phyloP scores from a whole-genome alignment of 345 rosid species.

The Durio zibethinus region DNA sequence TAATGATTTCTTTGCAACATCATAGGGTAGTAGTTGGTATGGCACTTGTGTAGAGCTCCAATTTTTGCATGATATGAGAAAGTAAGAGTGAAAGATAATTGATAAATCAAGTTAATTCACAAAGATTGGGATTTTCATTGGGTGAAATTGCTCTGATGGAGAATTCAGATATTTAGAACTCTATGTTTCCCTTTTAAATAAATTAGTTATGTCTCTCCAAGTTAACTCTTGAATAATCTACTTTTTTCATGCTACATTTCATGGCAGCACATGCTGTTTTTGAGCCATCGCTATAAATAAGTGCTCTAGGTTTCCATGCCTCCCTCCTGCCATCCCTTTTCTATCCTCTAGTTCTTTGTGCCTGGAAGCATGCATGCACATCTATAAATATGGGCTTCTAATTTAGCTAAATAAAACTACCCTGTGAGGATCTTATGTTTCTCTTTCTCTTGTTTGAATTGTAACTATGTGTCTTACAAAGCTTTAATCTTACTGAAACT shows the following conservation, averaged over 20 bases:
- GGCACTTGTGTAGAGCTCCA: not conserved
- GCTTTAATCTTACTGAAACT: slow-evolving; percentile 6
- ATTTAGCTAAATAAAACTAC: not conserved
- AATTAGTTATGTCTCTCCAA: not conserved
- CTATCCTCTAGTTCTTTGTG: not conserved
- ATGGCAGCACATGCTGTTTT: not conserved
- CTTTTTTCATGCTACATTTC: not conserved
- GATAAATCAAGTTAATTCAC: not conserved
- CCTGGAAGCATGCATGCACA: not conserved
- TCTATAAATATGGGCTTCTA: not conserved
- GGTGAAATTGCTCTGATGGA: not conserved
- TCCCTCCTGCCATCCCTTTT: not conserved
- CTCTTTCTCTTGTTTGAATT: not conserved
- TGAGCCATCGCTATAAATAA: not conserved
- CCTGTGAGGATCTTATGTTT: not conserved
- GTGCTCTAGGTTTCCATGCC: not conserved
- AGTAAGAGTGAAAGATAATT: not conserved
- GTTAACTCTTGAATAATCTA: slow-evolving; percentile 1
- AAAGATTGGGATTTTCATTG: not conserved
- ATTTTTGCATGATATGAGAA: not conserved
- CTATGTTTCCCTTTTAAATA: not conserved
- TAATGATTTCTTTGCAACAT: not conserved
- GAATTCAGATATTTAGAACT: not conserved
- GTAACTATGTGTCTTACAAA: not conserved
- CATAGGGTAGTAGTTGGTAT: not conserved